These are phyloP conservation scores for Friedmanniomyces endolithicus DNA, from an alignment of 495 filamentous ascomycete genomes.

Conservation along the genomic window DNA sequence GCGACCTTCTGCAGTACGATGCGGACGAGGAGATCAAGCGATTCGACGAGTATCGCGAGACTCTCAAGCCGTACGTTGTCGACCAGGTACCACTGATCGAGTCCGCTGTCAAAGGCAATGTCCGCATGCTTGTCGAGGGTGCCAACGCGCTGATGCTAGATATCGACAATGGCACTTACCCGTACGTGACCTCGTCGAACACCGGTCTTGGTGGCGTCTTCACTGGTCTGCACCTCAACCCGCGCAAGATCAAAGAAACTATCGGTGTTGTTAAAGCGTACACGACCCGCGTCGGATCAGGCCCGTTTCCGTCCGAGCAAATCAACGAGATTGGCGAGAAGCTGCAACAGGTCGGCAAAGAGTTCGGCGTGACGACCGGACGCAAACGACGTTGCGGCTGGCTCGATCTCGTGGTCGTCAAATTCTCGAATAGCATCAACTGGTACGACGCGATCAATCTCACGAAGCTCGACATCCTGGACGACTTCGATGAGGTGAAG, in stretches of 20 bases:
- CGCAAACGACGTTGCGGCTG: slow-evolving; percentile 75
- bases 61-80: slow-evolving; percentile 55
- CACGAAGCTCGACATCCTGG: slow-evolving; percentile 81
- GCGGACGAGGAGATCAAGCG: slow-evolving; percentile 66
- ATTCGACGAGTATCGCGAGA: slow-evolving; percentile 56
- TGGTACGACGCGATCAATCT: slow-evolving; percentile 53
- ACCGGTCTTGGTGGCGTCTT: slow-evolving; percentile 53
- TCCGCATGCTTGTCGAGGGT: slow-evolving; percentile 68
- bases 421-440: slow-evolving; percentile 44
- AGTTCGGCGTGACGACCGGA: slow-evolving; percentile 77
- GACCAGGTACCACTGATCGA: slow-evolving; percentile 52
- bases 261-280: slow-evolving; percentile 84
- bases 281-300: slow-evolving; percentile 54
- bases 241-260: slow-evolving; percentile 44
- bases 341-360: slow-evolving; percentile 49
- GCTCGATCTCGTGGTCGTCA: slow-evolving; percentile 79
- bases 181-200: slow-evolving; percentile 63
- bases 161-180: slow-evolving; percentile 66
- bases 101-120: slow-evolving; percentile 43
- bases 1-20: slow-evolving; percentile 60
- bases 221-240: slow-evolving; percentile 51
- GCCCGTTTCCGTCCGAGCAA: slow-evolving; percentile 78
- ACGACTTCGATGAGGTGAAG: slow-evolving; percentile 69
- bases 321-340: slow-evolving; percentile 51
- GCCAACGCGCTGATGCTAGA: slow-evolving; percentile 81